Percentiles rank a stretch among this genome's conserved stretches.
These are phyloP conservation scores for Iris macrosiphon DNA, from an alignment of 106 monocot genomes.

Conservation along the genomic window DNA sequence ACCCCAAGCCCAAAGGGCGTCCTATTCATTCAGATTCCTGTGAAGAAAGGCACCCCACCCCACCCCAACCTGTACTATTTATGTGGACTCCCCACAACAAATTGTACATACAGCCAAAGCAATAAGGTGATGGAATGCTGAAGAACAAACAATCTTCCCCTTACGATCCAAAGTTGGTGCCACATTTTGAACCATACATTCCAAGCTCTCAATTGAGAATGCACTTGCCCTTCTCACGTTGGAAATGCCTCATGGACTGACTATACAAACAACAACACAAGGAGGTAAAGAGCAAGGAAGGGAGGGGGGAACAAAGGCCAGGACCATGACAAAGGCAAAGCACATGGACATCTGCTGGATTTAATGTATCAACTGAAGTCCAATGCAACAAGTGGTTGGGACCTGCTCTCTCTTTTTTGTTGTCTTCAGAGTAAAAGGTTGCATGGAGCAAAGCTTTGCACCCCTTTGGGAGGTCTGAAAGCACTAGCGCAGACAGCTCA, in stretches of 20 bases:
- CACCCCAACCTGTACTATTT: too few species aligned
- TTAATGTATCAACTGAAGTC: neutral
- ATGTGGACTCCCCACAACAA: too few species aligned
- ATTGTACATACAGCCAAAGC: too few species aligned
- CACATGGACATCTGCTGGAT: constrained; percentile 10
- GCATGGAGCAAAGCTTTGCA: constrained; percentile 1
- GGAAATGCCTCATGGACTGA: neutral
- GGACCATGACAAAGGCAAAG: too few species aligned
- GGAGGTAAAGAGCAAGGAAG: neutral
- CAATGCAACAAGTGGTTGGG: neutral
- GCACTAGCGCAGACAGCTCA: constrained; percentile 9
- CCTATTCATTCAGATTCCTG: too few species aligned
- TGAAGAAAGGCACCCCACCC: too few species aligned
- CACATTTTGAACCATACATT: too few species aligned
- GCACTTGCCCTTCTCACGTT: neutral
- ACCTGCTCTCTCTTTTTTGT: neutral
- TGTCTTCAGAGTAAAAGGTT: neutral
- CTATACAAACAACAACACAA: constrained; percentile 2
- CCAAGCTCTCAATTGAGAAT: neutral
- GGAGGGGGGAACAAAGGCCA: neutral
- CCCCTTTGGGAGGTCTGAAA: constrained; percentile 2
- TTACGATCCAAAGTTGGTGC: too few species aligned
- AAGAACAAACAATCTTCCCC: too few species aligned
- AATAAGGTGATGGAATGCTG: too few species aligned
- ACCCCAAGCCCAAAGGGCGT: too few species aligned